phyloP scores from a whole-genome alignment of 305 asterid species.

The Fraxinus sp. region DNA sequence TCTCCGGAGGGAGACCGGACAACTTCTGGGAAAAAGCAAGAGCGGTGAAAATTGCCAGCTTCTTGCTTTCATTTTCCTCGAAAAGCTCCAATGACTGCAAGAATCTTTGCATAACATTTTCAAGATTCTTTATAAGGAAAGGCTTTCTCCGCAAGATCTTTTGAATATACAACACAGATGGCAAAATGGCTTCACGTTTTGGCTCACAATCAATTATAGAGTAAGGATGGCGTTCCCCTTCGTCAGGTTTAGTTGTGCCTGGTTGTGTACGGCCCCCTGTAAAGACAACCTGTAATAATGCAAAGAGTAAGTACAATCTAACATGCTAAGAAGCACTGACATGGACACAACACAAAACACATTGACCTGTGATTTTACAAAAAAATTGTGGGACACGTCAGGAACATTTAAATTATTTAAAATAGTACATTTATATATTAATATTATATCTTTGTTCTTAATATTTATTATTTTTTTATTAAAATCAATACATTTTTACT shows the following conservation, averaged over 20 bases:
- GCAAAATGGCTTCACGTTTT: conserved; percentile 78
- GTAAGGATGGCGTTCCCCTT: conserved; percentile 96
- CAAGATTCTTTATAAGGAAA: conserved; percentile 93
- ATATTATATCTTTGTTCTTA: neutral
- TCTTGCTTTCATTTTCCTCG: conserved; percentile 92
- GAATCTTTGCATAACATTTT: conserved; percentile 95
- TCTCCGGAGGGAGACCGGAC: conserved; percentile 98
- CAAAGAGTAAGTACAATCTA: conserved; percentile 18
- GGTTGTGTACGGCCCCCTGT: conserved; percentile 98
- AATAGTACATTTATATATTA: neutral
- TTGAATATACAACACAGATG: conserved; percentile 86
- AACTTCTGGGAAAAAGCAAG: conserved; percentile 98
- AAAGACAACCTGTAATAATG: conserved; percentile 68
- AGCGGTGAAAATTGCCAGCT: conserved; percentile 96
- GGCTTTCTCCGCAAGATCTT: conserved; percentile 87
- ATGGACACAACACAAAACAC: neutral
- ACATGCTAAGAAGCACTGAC: neutral
- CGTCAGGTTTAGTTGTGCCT: conserved; percentile 95
- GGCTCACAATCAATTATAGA: conserved; percentile 83
- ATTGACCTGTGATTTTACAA: neutral
- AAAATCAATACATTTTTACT: neutral
- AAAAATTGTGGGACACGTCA: neutral
- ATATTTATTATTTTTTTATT: neutral
- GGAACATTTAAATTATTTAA: neutral
- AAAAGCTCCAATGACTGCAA: conserved; percentile 93